Evolutionary conservation across 1,284 basidiomycete species (phyloP), one percentile per base, ranked within the genome.

Genomic region (Apiotrichum montevideense): DNA sequence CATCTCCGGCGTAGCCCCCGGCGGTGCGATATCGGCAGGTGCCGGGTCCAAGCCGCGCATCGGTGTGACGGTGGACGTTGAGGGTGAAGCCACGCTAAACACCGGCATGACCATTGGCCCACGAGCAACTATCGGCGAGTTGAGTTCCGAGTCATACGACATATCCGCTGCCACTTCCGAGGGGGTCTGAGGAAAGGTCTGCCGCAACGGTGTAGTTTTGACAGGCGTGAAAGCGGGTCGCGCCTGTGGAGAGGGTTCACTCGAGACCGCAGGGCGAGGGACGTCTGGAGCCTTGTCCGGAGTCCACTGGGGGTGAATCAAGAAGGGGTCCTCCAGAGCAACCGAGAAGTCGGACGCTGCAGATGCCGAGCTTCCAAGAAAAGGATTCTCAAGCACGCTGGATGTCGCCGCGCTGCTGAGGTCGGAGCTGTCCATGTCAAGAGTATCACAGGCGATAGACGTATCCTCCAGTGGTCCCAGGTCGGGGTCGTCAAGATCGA

Each of bases 401-500:
- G 21, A 21, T 21, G 21, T 21, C 21, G 21, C 21, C 21, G 21
- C 21, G 11, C 13, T 14, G 10, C 10, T 13, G 5, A 7, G 10
- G n/a, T 47, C 47, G 6, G 47, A 49, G 35, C 15, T 43, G 14
- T 58, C 55, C n/a, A 54, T 48, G 11, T 34, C 51, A 6, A 35
- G 14, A n/a, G 3, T 13, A 29, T 49, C 47, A 21, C 35, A 49
- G 4, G 47, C 21, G 32, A 49, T 49, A 21, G 35, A 39, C 9
- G 47, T 49, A 33, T 49, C 47, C 40, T 65, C 62, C 7, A 52
- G n/a, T 1, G 54, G 43, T 3, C 58, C 63, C 2, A 58, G 35
- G 13, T 71, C 69, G 2, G 67, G 69, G 56, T 74, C 72, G 21
- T 65, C 66, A 35, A 74, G 66, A 56, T 74, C 72, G 15, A 63